These are phyloP conservation scores for Rhodosporidiobolus sp. DNA, from an alignment of 768 basidiomycete genomes.

Conservation along the genomic window DNA sequence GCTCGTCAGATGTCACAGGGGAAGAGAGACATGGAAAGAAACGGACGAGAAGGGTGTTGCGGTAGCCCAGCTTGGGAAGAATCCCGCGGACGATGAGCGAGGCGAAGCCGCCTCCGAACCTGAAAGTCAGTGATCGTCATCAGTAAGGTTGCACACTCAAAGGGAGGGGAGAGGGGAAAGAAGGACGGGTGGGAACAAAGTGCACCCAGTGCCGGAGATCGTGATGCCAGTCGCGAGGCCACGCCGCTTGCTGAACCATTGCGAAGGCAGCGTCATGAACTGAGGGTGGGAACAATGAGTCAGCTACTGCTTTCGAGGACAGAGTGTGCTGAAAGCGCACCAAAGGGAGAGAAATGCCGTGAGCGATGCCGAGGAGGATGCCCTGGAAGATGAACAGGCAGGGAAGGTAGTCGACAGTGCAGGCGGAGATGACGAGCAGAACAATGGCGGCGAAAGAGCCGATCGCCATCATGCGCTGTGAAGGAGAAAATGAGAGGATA, in stretches of 20 bases:
- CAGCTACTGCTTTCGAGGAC: no score
- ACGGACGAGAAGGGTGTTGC: constrained; percentile 41
- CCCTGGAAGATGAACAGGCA: constrained; percentile 31
- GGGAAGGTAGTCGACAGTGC: constrained; percentile 19
- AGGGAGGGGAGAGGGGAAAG: background rate
- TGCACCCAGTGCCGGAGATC: constrained; percentile 42
- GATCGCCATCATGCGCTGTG: constrained; percentile 31
- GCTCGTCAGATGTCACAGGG: background rate
- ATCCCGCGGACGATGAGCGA: constrained; percentile 42
- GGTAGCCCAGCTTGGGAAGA: constrained; percentile 41
- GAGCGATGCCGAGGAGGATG: constrained; percentile 13
- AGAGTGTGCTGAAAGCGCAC: no score
- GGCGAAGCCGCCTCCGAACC: constrained; percentile 42
- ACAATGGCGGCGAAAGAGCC: background rate
- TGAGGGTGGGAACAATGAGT: no score
- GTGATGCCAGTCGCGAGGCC: constrained; percentile 45
- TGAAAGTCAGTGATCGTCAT: background rate
- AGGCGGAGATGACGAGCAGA: constrained; percentile 11
- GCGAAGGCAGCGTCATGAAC: constrained; percentile 46
- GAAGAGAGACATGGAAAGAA: background rate
- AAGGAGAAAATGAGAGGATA: background rate
- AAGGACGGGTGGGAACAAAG: background rate
- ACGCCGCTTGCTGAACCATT: constrained; percentile 45
- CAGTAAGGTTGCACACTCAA: background rate
- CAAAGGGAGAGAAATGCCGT: constrained; percentile 25